Evolutionary conservation across 495 filamentous ascomycete species (phyloP).

Genomic region (Neurospora sp.): DNA sequence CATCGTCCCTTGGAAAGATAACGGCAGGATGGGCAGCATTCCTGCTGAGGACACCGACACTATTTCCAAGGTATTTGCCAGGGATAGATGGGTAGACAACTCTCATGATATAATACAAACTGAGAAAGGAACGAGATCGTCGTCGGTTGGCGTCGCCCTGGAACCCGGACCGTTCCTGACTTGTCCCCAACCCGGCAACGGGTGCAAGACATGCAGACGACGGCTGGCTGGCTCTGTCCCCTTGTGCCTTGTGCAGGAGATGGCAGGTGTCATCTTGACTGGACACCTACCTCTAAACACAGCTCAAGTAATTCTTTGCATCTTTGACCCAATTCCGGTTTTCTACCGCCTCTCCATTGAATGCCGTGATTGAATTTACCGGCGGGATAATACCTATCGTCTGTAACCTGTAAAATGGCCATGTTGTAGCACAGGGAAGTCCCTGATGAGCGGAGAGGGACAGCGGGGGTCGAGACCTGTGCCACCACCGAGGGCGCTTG

Average conservation of each 20-base stretch:
- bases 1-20: background rate
- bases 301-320: background rate
- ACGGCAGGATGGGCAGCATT: background rate
- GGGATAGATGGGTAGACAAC: background rate
- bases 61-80: background rate
- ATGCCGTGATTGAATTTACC: background rate
- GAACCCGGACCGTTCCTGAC: background rate
- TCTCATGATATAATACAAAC: background rate
- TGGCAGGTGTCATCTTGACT: background rate
- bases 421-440: background rate
- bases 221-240: background rate
- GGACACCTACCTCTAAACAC: background rate
- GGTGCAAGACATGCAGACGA: background rate
- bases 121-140: background rate
- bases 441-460: background rate
- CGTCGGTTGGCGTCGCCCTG: background rate
- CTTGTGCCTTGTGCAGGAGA: background rate
- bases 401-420: background rate
- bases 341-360: background rate
- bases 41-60: background rate
- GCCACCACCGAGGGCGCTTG: background rate
- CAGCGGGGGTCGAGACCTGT: background rate
- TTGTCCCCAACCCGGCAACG: background rate
- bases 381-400: background rate
- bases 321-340: background rate